A percentile compares a stretch with the other conserved stretches of the same genome.
Evolutionary conservation across 2,329 filamentous ascomycete species (phyloP).

Genomic region (Talaromyces sp.): DNA sequence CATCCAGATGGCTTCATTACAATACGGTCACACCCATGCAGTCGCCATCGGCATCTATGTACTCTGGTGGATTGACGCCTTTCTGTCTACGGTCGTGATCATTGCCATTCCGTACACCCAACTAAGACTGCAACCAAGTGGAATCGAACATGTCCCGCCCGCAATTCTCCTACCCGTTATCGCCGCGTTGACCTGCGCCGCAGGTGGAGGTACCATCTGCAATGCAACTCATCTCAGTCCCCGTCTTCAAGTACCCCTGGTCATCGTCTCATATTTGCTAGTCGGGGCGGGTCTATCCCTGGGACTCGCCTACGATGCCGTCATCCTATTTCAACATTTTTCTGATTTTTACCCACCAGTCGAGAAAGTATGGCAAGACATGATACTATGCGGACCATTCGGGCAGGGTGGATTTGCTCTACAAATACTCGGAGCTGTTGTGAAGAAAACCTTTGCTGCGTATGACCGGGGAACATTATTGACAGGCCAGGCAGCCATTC

Average conservation of each 20-base stretch:
- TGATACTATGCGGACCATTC: conserved; percentile 45
- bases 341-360: conserved; percentile 25
- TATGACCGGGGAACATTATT: conserved; percentile 27
- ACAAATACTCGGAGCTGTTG: conserved; percentile 37
- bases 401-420: conserved; percentile 44
- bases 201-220: conserved; percentile 40
- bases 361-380: conserved; percentile 36
- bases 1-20: conserved; percentile 60
- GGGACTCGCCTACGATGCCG: conserved; percentile 32
- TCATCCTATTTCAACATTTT: conserved; percentile 38
- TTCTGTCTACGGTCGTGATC: conserved; percentile 33
- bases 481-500: conserved; percentile 32
- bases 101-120: conserved; percentile 38
- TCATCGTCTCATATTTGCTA: conserved; percentile 45
- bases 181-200: conserved; percentile 41
- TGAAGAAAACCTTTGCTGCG: conserved; percentile 32
- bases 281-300: conserved; percentile 37
- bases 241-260: conserved; percentile 37
- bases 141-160: conserved; percentile 36
- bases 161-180: conserved; percentile 41
- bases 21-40: conserved; percentile 32
- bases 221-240: conserved; percentile 27
- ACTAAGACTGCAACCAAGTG: conserved; percentile 38
- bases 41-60: conserved; percentile 34
- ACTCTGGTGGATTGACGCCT: conserved; percentile 45